Base-by-base conservation (phyloP, 2,329 filamentous ascomycete genomes). In the Xylaria sp. region DNA sequence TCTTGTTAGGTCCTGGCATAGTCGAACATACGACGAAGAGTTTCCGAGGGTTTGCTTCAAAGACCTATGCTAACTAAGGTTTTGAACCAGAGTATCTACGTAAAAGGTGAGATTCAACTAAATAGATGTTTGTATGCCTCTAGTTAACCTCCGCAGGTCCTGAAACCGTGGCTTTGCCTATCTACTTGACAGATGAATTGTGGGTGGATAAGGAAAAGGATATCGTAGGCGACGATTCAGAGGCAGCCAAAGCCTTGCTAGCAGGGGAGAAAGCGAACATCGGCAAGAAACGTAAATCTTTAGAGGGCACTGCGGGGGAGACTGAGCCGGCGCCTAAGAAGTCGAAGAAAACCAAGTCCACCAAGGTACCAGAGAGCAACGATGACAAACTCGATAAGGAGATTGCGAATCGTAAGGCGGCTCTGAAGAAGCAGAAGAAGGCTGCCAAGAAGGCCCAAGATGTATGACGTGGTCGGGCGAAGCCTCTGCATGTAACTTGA, bases 151-250 rank as follows among this genome's bases (percentile, higher is more conserved):
- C 1, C 31, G 41, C 39, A 87, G 93, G 94, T 2, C 91, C 93
- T 34, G 90, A 93, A 78, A 97, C 95, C 4, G 91, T 91, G 70
- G 92, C 95, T 9, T 86, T 99, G 77, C 96, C 96, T n/a, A 90
- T 99, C 78, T 99, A 94, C 93, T 84, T 97, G 78, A 92, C 95
- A 4, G 91, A 94, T 74, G 94, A 98, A 85, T 86, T 99, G 72
- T 99, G 96, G 94, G 82, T 91, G 18, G 92, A 96, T 73, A 87
- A 89, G 71, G 86, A 89, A 70, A 90, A 93, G 71, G 89, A 91
- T 77, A 89, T 97, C 7, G 84, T 96, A 44, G 83, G 86, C 72
- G 84, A 86, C 46, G 82, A 80, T 44, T 82, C 85, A 67, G 85
- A 85, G 74, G 77, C 83, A 74, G 79, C 81, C 44, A 85, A 84